These are phyloP conservation scores for Flaveria sonorensis DNA, from an alignment of 129 eudicot genomes.

Conservation along the genomic window DNA sequence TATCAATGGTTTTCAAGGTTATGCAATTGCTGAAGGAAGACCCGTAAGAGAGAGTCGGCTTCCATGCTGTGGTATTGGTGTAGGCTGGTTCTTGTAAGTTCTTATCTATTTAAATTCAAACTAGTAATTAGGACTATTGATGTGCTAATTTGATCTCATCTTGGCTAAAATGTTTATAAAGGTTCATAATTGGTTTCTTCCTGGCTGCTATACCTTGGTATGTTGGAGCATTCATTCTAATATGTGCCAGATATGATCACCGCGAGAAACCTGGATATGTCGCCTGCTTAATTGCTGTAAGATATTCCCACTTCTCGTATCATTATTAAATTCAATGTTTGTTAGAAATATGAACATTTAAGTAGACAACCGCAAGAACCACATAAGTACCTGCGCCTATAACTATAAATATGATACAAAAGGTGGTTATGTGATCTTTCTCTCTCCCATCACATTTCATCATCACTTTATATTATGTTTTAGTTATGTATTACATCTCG, in stretches of 20 bases:
- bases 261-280: constrained; percentile 95
- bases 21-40: constrained; percentile 85
- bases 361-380: too few species aligned
- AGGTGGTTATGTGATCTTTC: too few species aligned
- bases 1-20: constrained; percentile 48
- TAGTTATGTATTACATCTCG: too few species aligned
- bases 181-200: constrained; percentile 92
- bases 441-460: too few species aligned
- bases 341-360: too few species aligned
- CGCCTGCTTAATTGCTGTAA: constrained; percentile 86
- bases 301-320: constrained; percentile 29
- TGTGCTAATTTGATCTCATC: constrained; percentile 1
- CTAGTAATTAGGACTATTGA: too few species aligned
- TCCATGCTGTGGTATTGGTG: constrained; percentile 89
- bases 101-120: neutral
- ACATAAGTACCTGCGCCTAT: too few species aligned
- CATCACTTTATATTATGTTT: too few species aligned
- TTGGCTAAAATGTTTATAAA: constrained; percentile 35
- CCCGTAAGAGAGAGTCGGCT: constrained; percentile 81
- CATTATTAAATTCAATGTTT: neutral
- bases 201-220: constrained; percentile 88
- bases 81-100: constrained; percentile 84
- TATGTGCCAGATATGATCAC: constrained; percentile 70
- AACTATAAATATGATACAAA: too few species aligned
- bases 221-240: constrained; percentile 62